Evolutionary conservation across 164 flowering plant genomes (phyloP), one percentile per base, ranked within the genome.

Genomic region (Buxus sempervirens): DNA sequence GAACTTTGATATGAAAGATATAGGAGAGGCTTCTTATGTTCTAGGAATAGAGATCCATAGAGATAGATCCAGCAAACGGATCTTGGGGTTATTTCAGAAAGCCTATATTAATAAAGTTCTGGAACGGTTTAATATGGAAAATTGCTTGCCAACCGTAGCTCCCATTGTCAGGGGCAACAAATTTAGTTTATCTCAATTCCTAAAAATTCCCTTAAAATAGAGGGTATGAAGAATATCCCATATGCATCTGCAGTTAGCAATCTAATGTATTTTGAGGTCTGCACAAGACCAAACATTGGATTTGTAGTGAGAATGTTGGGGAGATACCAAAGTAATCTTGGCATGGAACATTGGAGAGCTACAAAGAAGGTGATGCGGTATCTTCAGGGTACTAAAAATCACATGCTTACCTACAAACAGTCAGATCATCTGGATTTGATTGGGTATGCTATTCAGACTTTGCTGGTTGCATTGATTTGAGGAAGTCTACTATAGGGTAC

Each of bases 1-100:
- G 3, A 18, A 27, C 19, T 65, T 65, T 65, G 49, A 65, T 4
- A 65, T 65, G 68, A 54, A 54, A 9, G 60, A 54, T 54, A 10
- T 65, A 2, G 68, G 60, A 12, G 26, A 54, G 20, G 68, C 60
- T 18, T 27, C 45, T 0, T 65, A 19, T 65, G 68, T 65, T 20
- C 14, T 54, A 18, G 68, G 68, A 3, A 65, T 65, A 18, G 48
- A 65, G 27, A 65, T 65, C 4, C 25, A 54, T 20, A 7, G 26
- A 20, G 60, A 65, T 55, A 27, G 68, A 21, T 16, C 41, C 2
- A n/a, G n/a, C 25, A 10, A 3, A 15, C n/a, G 60, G 5, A 10
- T 54, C 16, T 13, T 65, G 25, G 60, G 68, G 2, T 54, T 54
- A 13, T 65, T 60, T 0, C 60, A 65, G 27, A 41, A 24, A n/a